Evolutionary conservation across 208 protist genomes (phyloP).

Genomic region (Leishmania gerbilli): DNA sequence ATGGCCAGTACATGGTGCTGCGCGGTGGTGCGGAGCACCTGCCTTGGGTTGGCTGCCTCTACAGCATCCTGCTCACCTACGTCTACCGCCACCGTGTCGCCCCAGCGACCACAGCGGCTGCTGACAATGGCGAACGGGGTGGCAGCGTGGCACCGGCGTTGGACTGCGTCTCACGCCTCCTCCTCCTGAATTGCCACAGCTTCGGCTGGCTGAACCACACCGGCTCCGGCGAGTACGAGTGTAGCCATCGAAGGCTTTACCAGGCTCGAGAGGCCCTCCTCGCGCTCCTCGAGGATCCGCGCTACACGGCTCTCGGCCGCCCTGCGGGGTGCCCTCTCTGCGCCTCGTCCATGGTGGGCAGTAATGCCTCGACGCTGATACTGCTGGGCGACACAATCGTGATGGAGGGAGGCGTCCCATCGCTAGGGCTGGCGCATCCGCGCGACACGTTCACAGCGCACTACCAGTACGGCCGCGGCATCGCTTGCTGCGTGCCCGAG

Average conservation of each 20-base stretch:
- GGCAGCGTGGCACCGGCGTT: neutral
- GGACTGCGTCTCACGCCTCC: constrained; percentile 39
- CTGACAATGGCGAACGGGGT: neutral
- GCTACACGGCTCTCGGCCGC: constrained; percentile 35
- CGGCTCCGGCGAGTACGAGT: constrained; percentile 55
- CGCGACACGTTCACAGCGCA: constrained; percentile 44
- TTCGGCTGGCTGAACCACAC: constrained; percentile 62
- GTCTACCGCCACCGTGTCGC: constrained; percentile 4
- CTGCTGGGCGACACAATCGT: constrained; percentile 61
- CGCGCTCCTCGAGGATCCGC: constrained; percentile 32
- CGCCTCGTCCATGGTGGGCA: constrained; percentile 9
- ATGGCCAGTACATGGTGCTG: constrained; percentile 56
- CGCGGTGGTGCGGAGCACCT: constrained; percentile 52
- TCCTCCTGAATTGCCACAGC: constrained; percentile 68
- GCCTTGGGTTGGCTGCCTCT: constrained; percentile 63
- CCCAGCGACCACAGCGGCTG: neutral
- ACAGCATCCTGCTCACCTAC: constrained; percentile 44
- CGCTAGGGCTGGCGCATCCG: constrained; percentile 36
- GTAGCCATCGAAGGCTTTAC: constrained; percentile 36
- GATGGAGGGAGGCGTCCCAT: constrained; percentile 66
- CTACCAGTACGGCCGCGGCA: constrained; percentile 63
- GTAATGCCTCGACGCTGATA: constrained; percentile 36
- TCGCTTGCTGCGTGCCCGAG: constrained; percentile 53
- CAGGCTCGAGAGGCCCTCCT: constrained; percentile 31
- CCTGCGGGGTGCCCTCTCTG: constrained; percentile 23